A percentile compares a stretch with the other conserved stretches of the same genome.
Evolutionary conservation across 257 asterid species (phyloP).

Genomic region (Parsonsia alboflavescens): DNA sequence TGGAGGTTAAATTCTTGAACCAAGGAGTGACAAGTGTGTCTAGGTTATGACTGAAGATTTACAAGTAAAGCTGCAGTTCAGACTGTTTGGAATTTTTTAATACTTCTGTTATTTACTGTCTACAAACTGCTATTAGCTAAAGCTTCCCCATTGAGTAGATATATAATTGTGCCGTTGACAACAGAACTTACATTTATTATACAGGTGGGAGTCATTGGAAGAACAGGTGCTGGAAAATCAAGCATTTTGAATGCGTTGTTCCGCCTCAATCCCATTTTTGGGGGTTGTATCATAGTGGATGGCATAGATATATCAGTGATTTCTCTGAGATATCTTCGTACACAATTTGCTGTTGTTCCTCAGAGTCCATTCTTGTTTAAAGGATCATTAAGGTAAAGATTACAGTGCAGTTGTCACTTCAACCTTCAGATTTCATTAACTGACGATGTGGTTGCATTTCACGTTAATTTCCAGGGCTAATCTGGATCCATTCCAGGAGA

Average conservation of each 20-base stretch:
- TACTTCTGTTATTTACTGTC: background rate
- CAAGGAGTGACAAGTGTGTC: background rate
- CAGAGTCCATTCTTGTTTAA: conserved; percentile 87
- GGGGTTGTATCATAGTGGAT: conserved; percentile 64
- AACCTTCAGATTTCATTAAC: background rate
- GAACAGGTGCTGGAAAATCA: conserved; percentile 98
- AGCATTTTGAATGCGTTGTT: conserved; percentile 79
- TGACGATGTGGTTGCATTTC: conserved; percentile 4
- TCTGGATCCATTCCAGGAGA: conserved; percentile 58
- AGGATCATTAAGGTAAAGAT: conserved; percentile 75
- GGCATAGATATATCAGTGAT: conserved; percentile 43
- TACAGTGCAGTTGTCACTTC: background rate
- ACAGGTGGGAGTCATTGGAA: conserved; percentile 91
- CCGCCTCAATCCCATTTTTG: conserved; percentile 64
- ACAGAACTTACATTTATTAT: background rate
- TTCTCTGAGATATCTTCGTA: conserved; percentile 72
- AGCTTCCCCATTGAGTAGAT: background rate
- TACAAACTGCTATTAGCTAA: background rate
- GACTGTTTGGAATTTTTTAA: background rate
- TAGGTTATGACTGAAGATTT: too few relatives aligned
- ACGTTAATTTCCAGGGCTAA: conserved; percentile 51
- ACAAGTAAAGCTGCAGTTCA: background rate
- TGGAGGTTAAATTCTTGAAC: background rate
- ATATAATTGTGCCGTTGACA: background rate
- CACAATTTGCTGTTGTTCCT: conserved; percentile 77